A percentile compares a stretch with the other conserved stretches of the same genome.
These are phyloP conservation scores for Furcasterigmium furcatum DNA, from an alignment of 2,329 filamentous ascomycete species.

Conservation along the genomic window DNA sequence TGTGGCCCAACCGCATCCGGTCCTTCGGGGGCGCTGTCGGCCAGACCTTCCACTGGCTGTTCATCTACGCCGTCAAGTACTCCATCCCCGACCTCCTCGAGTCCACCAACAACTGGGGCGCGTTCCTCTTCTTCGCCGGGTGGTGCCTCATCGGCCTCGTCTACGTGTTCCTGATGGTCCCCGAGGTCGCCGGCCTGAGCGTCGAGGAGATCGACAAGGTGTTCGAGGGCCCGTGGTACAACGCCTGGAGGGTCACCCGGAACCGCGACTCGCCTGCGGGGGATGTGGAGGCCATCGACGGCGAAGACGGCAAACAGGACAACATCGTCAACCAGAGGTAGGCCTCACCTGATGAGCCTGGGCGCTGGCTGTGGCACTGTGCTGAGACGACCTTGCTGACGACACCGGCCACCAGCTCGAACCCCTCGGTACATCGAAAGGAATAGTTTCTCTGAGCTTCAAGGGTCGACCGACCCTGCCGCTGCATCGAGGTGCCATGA, in stretches of 20 bases:
- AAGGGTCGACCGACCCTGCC: no score
- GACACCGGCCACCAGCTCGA: no score
- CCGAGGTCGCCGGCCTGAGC: conserved; percentile 29
- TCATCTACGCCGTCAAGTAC: conserved; percentile 32
- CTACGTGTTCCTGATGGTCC: conserved; percentile 34
- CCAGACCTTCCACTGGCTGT: conserved; percentile 38
- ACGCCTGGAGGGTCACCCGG: not conserved
- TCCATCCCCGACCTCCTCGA: conserved; percentile 28
- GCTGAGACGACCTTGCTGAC: no score
- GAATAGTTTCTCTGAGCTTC: no score
- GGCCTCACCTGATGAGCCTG: no score
- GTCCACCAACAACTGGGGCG: conserved; percentile 34
- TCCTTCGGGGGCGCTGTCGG: conserved; percentile 37
- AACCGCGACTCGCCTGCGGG: no score
- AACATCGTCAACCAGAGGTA: no score
- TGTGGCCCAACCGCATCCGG: conserved; percentile 41
- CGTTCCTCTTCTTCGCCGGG: conserved; percentile 36
- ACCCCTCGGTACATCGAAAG: no score
- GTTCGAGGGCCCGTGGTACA: conserved; percentile 21
- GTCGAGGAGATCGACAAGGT: conserved; percentile 27
- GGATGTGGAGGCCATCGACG: no score
- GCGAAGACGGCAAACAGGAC: no score
- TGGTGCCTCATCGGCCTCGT: conserved; percentile 31
- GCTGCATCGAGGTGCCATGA: no score
- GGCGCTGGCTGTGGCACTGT: no score